These are phyloP conservation scores for Neonectria ditissima DNA, from an alignment of 2,329 filamentous ascomycete species.

Conservation along the genomic window DNA sequence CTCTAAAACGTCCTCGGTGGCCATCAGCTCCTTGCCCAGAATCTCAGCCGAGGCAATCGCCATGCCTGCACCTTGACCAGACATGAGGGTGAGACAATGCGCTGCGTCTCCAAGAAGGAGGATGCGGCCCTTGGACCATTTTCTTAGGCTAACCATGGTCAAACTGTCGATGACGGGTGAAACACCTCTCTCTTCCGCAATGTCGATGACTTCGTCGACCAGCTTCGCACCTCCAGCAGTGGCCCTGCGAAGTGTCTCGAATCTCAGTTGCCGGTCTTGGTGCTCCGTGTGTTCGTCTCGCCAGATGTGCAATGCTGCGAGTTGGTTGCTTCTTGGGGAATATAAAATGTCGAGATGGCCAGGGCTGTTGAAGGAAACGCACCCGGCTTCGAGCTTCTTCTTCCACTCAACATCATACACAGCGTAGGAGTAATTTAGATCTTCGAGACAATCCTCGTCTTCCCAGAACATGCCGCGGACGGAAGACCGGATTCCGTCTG, in stretches of 20 bases:
- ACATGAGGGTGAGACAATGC: constrained; percentile 19
- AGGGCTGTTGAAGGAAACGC: constrained; percentile 18
- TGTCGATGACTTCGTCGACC: constrained; percentile 3
- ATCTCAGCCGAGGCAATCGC: constrained; percentile 18
- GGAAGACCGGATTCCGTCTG: constrained; percentile 18
- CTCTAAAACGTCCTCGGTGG: not conserved
- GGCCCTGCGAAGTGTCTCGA: not conserved
- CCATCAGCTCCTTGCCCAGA: constrained; percentile 11
- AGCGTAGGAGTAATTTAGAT: constrained; percentile 16
- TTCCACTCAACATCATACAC: constrained; percentile 7
- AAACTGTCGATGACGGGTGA: constrained; percentile 13
- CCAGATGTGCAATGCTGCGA: constrained; percentile 19
- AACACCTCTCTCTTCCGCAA: not conserved
- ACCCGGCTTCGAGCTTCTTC: constrained; percentile 1
- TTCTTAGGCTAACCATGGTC: constrained; percentile 12
- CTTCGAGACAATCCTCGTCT: constrained; percentile 9
- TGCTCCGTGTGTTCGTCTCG: constrained; percentile 9
- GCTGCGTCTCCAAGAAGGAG: constrained; percentile 16
- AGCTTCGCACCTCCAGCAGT: not conserved
- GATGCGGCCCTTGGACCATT: constrained; percentile 16
- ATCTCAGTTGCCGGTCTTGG: not conserved
- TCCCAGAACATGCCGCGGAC: constrained; percentile 9
- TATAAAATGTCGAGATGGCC: constrained; percentile 17
- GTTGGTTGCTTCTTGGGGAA: not conserved
- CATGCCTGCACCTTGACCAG: constrained; percentile 16